Percentiles rank a stretch among this genome's conserved stretches.
Evolutionary conservation across 495 filamentous ascomycete species (phyloP).

Genomic region (Lasiosphaeria miniovina): DNA sequence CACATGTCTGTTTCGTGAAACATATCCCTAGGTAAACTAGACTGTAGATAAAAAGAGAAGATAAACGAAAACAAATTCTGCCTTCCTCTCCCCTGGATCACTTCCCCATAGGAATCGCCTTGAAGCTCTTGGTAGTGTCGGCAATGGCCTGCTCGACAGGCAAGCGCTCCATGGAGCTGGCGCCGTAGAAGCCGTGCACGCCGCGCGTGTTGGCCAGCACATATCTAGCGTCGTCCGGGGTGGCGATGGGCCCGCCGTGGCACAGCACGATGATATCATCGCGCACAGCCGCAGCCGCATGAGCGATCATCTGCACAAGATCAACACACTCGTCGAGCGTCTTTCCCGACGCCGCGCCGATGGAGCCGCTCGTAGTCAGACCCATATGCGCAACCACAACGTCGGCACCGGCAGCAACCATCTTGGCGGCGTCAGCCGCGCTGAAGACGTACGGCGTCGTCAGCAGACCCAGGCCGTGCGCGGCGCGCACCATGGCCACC

Average conservation of each 20-base stretch:
- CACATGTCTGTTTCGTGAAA: no score
- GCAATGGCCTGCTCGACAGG: slow-evolving; percentile 67
- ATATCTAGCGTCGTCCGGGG: slow-evolving; percentile 59
- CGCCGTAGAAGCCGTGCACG: slow-evolving; percentile 69
- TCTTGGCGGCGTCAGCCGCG: slow-evolving; percentile 53
- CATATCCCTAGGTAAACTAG: no score
- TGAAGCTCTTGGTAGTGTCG: slow-evolving; percentile 59
- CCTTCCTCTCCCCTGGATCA: no score
- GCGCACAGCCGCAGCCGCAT: slow-evolving; percentile 54
- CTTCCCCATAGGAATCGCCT: slow-evolving; percentile 23
- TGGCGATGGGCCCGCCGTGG: slow-evolving; percentile 66
- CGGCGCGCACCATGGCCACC: slow-evolving; percentile 60
- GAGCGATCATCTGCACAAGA: slow-evolving; percentile 59
- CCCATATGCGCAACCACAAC: slow-evolving; percentile 69
- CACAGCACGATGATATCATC: slow-evolving; percentile 63
- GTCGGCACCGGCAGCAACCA: slow-evolving; percentile 64
- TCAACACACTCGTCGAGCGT: slow-evolving; percentile 59
- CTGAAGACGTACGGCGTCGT: slow-evolving; percentile 71
- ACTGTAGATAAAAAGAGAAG: no score
- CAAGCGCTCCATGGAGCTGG: slow-evolving; percentile 67
- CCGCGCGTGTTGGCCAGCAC: slow-evolving; percentile 57
- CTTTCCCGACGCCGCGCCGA: slow-evolving; percentile 59
- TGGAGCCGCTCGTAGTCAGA: slow-evolving; percentile 60
- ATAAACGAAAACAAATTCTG: no score
- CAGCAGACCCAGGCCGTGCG: slow-evolving; percentile 55